A percentile compares a stretch with the other conserved stretches of the same genome.
phyloP scores from a whole-genome alignment of 257 asterid species.

The Verbascum thapsus region DNA sequence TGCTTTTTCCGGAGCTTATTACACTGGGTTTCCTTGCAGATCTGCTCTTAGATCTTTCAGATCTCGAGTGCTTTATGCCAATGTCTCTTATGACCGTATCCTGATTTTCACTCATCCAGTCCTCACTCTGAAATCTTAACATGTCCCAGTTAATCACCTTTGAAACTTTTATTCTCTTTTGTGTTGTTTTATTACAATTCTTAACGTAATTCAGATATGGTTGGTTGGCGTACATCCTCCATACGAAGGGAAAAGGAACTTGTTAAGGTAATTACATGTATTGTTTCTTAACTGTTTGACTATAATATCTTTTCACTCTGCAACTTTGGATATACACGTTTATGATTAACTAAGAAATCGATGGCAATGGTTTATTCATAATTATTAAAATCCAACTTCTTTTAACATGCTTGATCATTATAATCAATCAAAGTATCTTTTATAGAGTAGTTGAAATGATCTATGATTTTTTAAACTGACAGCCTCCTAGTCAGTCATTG shows the following conservation, averaged over 20 bases:
- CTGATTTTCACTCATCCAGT: conserved; percentile 27
- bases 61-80: conserved; percentile 82
- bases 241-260: conserved; percentile 86
- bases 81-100: conserved; percentile 83
- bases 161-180: conserved; percentile 28
- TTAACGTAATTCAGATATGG: conserved; percentile 75
- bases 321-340: not conserved
- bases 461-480: conserved; percentile 21
- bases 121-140: conserved; percentile 2
- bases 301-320: not conserved
- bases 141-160: not conserved
- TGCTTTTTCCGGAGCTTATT: conserved; percentile 25
- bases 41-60: conserved; percentile 84
- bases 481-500: conserved; percentile 73
- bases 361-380: not conserved
- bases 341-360: not conserved
- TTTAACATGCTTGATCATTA: too few relatives aligned
- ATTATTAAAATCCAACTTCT: too few relatives aligned
- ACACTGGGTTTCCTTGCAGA: conserved; percentile 50
- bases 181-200: conserved; percentile 33
- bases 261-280: conserved; percentile 51
- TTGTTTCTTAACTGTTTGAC: not conserved
- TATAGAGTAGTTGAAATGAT: too few relatives aligned
- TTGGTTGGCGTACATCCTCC: conserved; percentile 98
- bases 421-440: too few relatives aligned